Conservation (phyloP, 805 yeast genomes). For the Candida taoyuanica region DNA sequence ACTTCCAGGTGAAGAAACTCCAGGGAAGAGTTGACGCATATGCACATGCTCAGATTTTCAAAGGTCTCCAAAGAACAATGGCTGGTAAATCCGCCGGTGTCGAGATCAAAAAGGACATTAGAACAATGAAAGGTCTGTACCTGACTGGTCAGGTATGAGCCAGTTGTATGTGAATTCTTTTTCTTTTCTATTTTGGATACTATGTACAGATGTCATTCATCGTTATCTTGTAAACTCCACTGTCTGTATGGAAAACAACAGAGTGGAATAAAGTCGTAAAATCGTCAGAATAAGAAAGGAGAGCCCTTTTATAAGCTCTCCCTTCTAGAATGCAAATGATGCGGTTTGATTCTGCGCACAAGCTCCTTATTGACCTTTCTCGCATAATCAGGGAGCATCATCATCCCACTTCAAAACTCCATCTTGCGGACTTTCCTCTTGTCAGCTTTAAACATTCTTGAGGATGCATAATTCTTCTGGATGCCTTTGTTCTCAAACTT, state of each 20-base stretch:
- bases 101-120: conserved; percentile 27
- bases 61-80: conserved; percentile 20
- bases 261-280: not conserved
- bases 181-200: too few relatives aligned
- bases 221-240: too few relatives aligned
- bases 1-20: conserved; percentile 28
- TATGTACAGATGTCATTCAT: not conserved
- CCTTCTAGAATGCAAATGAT: too few relatives aligned
- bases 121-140: conserved; percentile 39
- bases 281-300: too few relatives aligned
- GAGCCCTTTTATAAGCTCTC: too few relatives aligned
- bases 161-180: too few relatives aligned
- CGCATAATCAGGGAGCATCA: too few relatives aligned
- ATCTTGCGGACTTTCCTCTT: conserved; percentile 7
- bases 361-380: too few relatives aligned
- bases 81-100: conserved; percentile 16
- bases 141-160: conserved; percentile 34
- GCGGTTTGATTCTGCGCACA: conserved; percentile 1
- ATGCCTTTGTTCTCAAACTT: not conserved
- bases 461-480: conserved; percentile 8
- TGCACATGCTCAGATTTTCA: conserved; percentile 19
- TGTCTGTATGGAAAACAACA: not conserved
- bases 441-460: conserved; percentile 13
- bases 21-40: conserved; percentile 25
- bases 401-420: conserved; percentile 8